Evolutionary conservation across 2,329 filamentous ascomycete genomes (phyloP), one percentile per base, ranked within the genome.

Genomic region (Talaromyces sp.): DNA sequence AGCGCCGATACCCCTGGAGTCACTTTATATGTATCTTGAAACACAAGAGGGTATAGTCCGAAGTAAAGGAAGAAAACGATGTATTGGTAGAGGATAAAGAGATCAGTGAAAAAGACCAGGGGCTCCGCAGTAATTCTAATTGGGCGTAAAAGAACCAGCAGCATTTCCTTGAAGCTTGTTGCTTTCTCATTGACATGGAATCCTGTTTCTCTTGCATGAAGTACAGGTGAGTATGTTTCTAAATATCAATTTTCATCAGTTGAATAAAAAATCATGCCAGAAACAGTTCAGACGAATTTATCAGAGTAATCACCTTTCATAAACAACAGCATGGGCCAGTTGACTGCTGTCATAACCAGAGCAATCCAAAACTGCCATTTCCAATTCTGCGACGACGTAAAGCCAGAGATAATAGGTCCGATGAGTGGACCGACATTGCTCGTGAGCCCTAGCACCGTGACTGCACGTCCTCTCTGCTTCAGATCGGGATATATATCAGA

Each of bases 61-160:
- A 92, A 90, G 70, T 85, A 90, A 75, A 92, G 88, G 80, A 84
- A 85, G 67, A 85, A 84, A 61, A 86, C 81, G 2, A 78, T 81
- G 69, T 91, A 92, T 54, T 85, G 80, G 51, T 91, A 80, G 53
- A 88, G 85, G 25, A 91, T 78, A 72, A 90, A 92, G 72, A 83
- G 68, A 75, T 86, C 91, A 2, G 83, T 84, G 56, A 85, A 86
- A 55, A 86, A 80, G 17, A 92, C 88, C 55, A 92, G 87, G 60
- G 86, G 85, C 71, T 92, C 89, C 52, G 82, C 85, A 44, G 87
- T 78, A 88, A 92, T 92, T 53, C 87, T 81, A 15, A 91, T 72
- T 0, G 89, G 89, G 0, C 89, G 77, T 1, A 86, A 87, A 42
- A 92, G 85, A 36, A 56, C 8, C 54, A 56, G 13, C 15, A 56